Conservation (phyloP, 2,329 filamentous ascomycete genomes). For the Diplodia mutila region DNA sequence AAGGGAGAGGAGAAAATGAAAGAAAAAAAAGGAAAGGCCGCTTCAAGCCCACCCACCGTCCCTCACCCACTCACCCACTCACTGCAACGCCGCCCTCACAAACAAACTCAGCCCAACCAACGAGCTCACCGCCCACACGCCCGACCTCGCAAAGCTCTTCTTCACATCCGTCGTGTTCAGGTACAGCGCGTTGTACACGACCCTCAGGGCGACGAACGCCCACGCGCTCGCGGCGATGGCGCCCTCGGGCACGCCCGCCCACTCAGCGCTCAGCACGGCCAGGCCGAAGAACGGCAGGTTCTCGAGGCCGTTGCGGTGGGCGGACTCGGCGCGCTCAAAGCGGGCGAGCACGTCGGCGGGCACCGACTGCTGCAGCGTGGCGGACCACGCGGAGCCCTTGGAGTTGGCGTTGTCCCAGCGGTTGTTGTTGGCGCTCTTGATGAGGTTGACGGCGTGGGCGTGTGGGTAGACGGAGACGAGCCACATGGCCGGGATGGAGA, state of each 20-base stretch:
- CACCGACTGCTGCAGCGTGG: constrained; percentile 42
- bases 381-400: constrained; percentile 40
- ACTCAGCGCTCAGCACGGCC: constrained; percentile 49
- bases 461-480: constrained; percentile 48
- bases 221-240: constrained; percentile 1
- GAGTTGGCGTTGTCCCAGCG: constrained; percentile 51
- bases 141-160: constrained; percentile 30
- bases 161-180: constrained; percentile 31
- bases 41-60: too few species aligned
- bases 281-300: constrained; percentile 51
- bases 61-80: too few species aligned
- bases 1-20: too few species aligned
- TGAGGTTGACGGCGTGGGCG: constrained; percentile 42
- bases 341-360: constrained; percentile 42
- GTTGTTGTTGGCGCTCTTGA: constrained; percentile 40
- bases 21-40: background rate
- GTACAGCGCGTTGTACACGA: constrained; percentile 34
- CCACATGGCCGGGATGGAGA: constrained; percentile 52
- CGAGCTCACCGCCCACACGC: constrained; percentile 29
- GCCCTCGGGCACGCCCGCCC: constrained; percentile 40
- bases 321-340: constrained; percentile 51
- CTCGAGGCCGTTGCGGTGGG: constrained; percentile 53
- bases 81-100: constrained; percentile 30
- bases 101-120: constrained; percentile 30
- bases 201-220: constrained; percentile 30